A percentile compares a stretch with the other conserved stretches of the same genome.
Conservation (phyloP, 2,329 filamentous ascomycete species). For the Teratosphaeria epicoccoides region DNA sequence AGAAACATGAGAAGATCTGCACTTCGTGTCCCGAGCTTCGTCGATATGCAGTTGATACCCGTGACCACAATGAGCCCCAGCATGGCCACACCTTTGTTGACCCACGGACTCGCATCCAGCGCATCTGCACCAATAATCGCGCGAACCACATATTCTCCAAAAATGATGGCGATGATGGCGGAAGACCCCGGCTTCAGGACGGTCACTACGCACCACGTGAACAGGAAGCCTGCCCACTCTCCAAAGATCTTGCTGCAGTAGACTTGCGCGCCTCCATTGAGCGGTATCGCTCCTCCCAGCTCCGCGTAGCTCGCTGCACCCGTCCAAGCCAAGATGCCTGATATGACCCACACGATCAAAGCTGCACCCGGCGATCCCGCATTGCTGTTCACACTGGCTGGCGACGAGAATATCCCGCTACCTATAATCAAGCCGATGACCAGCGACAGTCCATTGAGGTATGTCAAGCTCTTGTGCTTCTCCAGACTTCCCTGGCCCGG, state of each 20-base stretch:
- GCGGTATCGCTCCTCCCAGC: conserved; percentile 84
- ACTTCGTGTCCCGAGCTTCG: conserved; percentile 72
- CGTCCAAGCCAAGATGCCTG: conserved; percentile 91
- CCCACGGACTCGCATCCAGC: conserved; percentile 69
- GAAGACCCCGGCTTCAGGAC: conserved; percentile 89
- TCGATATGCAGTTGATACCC: conserved; percentile 81
- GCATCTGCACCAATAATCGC: conserved; percentile 80
- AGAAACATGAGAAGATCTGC: conserved; percentile 94
- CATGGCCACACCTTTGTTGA: conserved; percentile 80
- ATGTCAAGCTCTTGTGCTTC: conserved; percentile 92
- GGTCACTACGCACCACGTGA: conserved; percentile 90
- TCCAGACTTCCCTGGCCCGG: conserved; percentile 51
- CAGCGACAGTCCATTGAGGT: conserved; percentile 81
- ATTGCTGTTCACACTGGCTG: conserved; percentile 82
- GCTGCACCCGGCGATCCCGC: conserved; percentile 85
- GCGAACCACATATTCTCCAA: conserved; percentile 92
- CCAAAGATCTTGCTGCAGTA: conserved; percentile 96
- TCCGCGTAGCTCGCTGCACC: conserved; percentile 92
- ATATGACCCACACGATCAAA: conserved; percentile 81
- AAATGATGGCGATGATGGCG: conserved; percentile 94
- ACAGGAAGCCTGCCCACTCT: conserved; percentile 83
- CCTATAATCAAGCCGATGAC: conserved; percentile 92
- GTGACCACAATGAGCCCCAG: conserved; percentile 67
- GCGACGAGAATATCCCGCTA: conserved; percentile 90
- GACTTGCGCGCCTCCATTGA: conserved; percentile 89